Base-by-base conservation (phyloP, 2,329 filamentous ascomycete genomes). In the Exserohilum rostratum region DNA sequence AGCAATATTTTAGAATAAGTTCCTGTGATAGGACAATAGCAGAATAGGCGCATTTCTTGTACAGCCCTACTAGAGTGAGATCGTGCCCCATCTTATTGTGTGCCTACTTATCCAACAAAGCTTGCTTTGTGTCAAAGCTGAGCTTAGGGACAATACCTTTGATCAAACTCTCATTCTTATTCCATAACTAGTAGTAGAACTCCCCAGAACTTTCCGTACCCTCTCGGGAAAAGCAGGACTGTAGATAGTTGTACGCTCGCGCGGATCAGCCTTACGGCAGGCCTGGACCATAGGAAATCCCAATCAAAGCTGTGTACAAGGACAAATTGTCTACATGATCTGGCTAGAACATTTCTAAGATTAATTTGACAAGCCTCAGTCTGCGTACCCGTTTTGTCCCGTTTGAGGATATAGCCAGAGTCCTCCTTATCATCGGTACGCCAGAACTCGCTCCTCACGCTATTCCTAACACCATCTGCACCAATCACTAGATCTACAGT, bases 1-100 rank as follows among this genome's bases (percentile, higher is more conserved):
- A 37, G 34, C 34, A 37, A 13, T 37, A 15, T 37, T 37, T 15
- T 7, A 37, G 34, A 33, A 45, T 15, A 10, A 30, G 18, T 17
- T 33, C 42, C 27, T 45, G 42, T 5, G 31, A 45, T 45, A 25
- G 42, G 27, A 45, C 31, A 18, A 45, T 22, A 25, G 42, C 20
- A n/a, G 42, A 45, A 45, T 45, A 45, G 42, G 42, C 27, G 17
- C 25, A 45, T 45, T 45, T 45, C 42, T 45, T 45, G 42, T 45
- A 31, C 42, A 45, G 42, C 27, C 42, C 42, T 33, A 22, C 42
- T 25, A 45, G 42, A 45, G 42, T 45, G n/a, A 45, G 42, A 18
- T 25, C 42, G 27, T 45, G 42, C 22, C 42, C 42, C 18, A 45
- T 45, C 22, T 45, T 10, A 45, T 45, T 25, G 42, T 45, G 25